Base-by-base conservation (phyloP, 305 asterid species). In the Rubia tinctorum region DNA sequence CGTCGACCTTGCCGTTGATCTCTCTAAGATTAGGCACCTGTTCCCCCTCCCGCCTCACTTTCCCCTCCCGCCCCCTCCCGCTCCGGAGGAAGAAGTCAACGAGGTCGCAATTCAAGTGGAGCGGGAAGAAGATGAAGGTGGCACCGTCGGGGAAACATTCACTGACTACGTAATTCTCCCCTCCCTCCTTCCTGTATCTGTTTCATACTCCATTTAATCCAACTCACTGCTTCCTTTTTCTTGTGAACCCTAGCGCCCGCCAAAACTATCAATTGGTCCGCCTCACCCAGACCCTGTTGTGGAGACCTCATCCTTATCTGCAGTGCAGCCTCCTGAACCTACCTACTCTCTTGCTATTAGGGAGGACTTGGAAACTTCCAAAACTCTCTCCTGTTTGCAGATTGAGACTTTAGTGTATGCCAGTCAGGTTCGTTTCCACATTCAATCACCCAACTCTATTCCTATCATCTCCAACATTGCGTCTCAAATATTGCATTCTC, bases 111-210 rank as follows among this genome's bases (percentile, higher is more conserved):
- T 89, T 72, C 96, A 92, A 78, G 97, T 95, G 79, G 99, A 95
- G 83, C 89, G 97, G 47, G 99, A 95, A 84, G 99, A 95, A 86
- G 97, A 91, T 73, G 98, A 89, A 83, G 97, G 98, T 82, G 98
- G 97, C 77, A 78, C 86, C 89, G 96, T 81, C 68, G 98, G 96
- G 74, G 98, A 95, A 84, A 95, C 99, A 66, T 95, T 95, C 87
- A 90, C 76, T 62, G 99, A 95, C 71, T 95, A 95, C 81, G 99
- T 95, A 81, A 71, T 80, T 62, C 7, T 30, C 76, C 78, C 75
- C 76, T 62, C 42, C 66, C 66, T 45, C 53, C 55, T 66, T 76
- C 34, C 39, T 49, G 20, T 27, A 45, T 60, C 14, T 75, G 9
- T 8, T 44, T 12, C 69, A 53, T 20, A 45, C 39, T 68, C 30